These are phyloP conservation scores for Biscogniauxia sp. DNA, from an alignment of 2,329 filamentous ascomycete species.

Conservation along the genomic window DNA sequence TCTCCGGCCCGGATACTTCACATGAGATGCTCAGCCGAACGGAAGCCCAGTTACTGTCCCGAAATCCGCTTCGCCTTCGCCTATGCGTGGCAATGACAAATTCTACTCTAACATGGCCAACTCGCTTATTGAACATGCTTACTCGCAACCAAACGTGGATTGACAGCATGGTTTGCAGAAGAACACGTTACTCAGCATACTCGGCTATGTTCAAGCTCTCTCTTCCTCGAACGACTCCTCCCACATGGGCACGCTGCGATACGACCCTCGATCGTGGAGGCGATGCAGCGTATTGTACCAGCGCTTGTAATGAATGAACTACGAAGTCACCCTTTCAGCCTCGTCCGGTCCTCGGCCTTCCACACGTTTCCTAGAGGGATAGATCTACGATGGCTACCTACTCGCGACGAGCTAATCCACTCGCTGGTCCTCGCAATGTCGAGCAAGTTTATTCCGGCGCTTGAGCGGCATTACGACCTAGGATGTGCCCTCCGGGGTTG, in stretches of 20 bases:
- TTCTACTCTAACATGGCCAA: conserved; percentile 22
- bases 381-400: not conserved
- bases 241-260: conserved; percentile 28
- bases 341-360: conserved; percentile 23
- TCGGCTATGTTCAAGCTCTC: conserved; percentile 24
- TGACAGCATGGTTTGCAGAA: conserved; percentile 18
- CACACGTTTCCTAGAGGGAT: conserved; percentile 10
- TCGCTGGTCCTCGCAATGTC: not conserved
- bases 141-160: conserved; percentile 21
- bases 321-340: conserved; percentile 24
- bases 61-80: conserved; percentile 11
- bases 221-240: conserved; percentile 26
- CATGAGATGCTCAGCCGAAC: conserved; percentile 13
- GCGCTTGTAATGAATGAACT: conserved; percentile 5
- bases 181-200: conserved; percentile 14
- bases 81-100: conserved; percentile 11
- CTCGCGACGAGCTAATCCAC: not conserved
- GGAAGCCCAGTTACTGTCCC: conserved; percentile 12
- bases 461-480: conserved; percentile 17
- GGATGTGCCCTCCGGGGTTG: conserved; percentile 18
- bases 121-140: conserved; percentile 21
- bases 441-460: conserved; percentile 18
- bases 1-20: conserved; percentile 16
- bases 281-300: conserved; percentile 1
- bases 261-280: conserved; percentile 23